Conservation (phyloP, 352 stramenopile genomes). For the Blastocystis sp. region DNA sequence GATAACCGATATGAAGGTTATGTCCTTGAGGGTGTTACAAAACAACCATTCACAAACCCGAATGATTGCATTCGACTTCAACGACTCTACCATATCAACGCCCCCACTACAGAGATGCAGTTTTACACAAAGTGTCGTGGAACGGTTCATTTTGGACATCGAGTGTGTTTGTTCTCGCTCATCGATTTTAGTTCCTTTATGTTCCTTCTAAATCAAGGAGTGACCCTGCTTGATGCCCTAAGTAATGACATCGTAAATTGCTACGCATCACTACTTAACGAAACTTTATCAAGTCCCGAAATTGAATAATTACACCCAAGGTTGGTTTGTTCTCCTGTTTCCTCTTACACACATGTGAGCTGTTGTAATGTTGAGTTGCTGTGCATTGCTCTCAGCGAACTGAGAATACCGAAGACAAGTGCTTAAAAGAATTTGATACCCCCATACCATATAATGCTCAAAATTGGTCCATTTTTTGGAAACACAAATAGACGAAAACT, state of each 20-base stretch:
- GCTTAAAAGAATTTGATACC: not conserved
- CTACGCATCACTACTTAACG: not conserved
- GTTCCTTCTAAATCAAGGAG: not conserved
- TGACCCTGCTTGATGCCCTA: not conserved
- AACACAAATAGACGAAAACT: not conserved
- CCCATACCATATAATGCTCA: not conserved
- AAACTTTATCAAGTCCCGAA: too few species aligned
- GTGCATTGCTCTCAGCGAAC: too few species aligned
- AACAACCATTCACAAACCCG: not conserved
- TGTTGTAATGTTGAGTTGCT: too few species aligned
- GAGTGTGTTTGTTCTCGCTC: not conserved
- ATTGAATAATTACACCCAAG: too few species aligned
- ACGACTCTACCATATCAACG: not conserved
- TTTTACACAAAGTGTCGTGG: not conserved
- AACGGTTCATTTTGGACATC: not conserved
- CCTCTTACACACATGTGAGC: too few species aligned
- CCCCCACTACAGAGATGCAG: not conserved
- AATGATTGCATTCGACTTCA: not conserved
- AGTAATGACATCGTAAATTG: not conserved
- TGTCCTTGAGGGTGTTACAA: not conserved
- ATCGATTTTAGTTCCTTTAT: not conserved
- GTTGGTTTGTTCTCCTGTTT: too few species aligned
- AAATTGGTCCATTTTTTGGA: not conserved
- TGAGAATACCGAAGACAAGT: too few species aligned
- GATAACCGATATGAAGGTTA: not conserved